Conservation (phyloP, 2,329 filamentous ascomycete genomes). For the Arthroderma sp. region DNA sequence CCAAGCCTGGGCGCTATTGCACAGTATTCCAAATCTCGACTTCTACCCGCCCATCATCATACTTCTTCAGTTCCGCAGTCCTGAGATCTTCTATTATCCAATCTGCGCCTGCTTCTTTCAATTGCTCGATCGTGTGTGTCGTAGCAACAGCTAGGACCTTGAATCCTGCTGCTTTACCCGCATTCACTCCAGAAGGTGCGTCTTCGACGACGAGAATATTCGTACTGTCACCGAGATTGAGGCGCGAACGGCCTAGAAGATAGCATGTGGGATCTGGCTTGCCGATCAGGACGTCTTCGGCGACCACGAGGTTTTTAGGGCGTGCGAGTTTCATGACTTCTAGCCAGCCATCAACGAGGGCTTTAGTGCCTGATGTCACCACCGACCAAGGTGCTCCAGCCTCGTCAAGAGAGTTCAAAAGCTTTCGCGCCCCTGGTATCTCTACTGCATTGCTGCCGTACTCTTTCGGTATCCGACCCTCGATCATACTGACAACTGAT, state of each 20-base stretch:
- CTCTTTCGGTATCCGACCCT: constrained; percentile 61
- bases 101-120: constrained; percentile 65
- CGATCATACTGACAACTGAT: constrained; percentile 64
- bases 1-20: constrained; percentile 15
- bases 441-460: constrained; percentile 69
- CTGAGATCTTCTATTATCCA: constrained; percentile 72
- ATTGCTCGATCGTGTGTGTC: constrained; percentile 61
- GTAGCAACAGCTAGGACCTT: constrained; percentile 74
- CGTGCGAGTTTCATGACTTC: constrained; percentile 50
- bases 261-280: constrained; percentile 72
- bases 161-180: constrained; percentile 77
- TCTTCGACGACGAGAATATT: constrained; percentile 72
- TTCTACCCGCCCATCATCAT: constrained; percentile 45
- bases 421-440: constrained; percentile 64
- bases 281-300: constrained; percentile 60
- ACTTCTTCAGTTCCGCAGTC: constrained; percentile 52
- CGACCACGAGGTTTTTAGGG: constrained; percentile 56
- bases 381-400: constrained; percentile 67
- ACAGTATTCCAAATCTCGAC: constrained; percentile 54
- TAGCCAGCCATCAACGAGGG: constrained; percentile 60
- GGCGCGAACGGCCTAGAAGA: constrained; percentile 49
- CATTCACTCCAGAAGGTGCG: constrained; percentile 68
- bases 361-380: constrained; percentile 55
- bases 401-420: constrained; percentile 54
- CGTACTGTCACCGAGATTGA: constrained; percentile 37